Evolutionary conservation across 306 rosid species (phyloP), one percentile per base, ranked within the genome.

Genomic region (Arachis hypogaea): DNA sequence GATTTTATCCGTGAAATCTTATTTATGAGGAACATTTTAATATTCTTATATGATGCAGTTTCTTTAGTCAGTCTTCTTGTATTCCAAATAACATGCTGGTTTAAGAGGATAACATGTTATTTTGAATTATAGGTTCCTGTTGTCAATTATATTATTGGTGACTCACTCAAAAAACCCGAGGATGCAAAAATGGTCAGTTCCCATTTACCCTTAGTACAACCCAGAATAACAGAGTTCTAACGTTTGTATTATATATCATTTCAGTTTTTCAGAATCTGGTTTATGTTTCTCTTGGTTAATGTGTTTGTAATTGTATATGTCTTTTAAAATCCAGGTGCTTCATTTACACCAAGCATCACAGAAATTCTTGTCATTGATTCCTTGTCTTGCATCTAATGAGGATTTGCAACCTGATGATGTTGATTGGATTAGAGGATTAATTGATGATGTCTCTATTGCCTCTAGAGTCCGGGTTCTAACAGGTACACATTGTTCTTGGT

Each of bases 121-220:
- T 78, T 14, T 75, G 70, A 67, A 72, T 68, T 80, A 46, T 84
- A 94, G 96, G 50, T 85, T 73, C 88, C 89, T 51, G 88, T 86
- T 63, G 89, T 82, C 70, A 81, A 85, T 81, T 72, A 78, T 80
- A 86, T 94, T 72, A 74, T 94, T 49, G 82, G 90, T 29, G 92
- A 89, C 58, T 89, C 96, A 36, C 93, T 94, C 42, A 91, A 94
- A 83, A 77, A 86, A 73, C 91, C 78, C 79, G 86, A 87, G 63
- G 97, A 89, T 82, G 88, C 95, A 10, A 93, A 91, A 71, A 86
- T 74, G 75, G 97, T 94, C 42, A 65, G 90, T 82, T 80, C 78
- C 61, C 68, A 45, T 80, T 62, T 40, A 29, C 62, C 52, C 74
- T 59, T 9, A 10, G 50, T 41, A 30, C 22, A 16, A 59, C 59